Conservation (phyloP, 169 alveolate species). For the Plasmodium gallinaceum region DNA sequence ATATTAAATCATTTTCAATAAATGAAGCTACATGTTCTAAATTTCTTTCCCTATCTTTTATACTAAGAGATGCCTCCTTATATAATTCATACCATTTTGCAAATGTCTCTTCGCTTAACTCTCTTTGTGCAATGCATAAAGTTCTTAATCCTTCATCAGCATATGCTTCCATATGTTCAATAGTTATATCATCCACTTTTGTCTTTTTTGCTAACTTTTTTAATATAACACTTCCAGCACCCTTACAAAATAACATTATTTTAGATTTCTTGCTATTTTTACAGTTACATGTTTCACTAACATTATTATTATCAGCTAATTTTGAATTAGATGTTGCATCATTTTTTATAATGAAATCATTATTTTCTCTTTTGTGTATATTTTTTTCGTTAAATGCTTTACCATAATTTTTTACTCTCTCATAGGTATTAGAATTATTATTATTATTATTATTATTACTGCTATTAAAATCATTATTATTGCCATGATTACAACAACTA, state of each 20-base stretch:
- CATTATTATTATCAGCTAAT: neutral
- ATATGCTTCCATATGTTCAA: constrained; percentile 84
- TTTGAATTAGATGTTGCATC: neutral
- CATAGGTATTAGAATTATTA: neutral
- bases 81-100: constrained; percentile 83
- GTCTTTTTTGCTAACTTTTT: constrained; percentile 80
- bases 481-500: neutral
- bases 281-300: constrained; percentile 19
- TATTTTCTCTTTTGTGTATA: neutral
- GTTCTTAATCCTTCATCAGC: constrained; percentile 92
- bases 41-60: constrained; percentile 85
- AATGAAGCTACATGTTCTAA: constrained; percentile 87
- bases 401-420: neutral
- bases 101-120: constrained; percentile 86
- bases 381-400: neutral
- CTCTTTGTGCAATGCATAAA: constrained; percentile 93
- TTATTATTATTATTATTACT: neutral
- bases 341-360: neutral
- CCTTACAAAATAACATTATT: constrained; percentile 91
- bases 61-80: constrained; percentile 79
- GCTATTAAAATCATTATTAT: neutral
- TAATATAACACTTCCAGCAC: constrained; percentile 95
- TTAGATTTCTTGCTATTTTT: constrained; percentile 62
- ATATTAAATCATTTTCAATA: constrained; percentile 92
- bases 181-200: constrained; percentile 80